phyloP scores from a whole-genome alignment of 2,329 filamentous ascomycete genomes.

The Diplodia mutila region DNA sequence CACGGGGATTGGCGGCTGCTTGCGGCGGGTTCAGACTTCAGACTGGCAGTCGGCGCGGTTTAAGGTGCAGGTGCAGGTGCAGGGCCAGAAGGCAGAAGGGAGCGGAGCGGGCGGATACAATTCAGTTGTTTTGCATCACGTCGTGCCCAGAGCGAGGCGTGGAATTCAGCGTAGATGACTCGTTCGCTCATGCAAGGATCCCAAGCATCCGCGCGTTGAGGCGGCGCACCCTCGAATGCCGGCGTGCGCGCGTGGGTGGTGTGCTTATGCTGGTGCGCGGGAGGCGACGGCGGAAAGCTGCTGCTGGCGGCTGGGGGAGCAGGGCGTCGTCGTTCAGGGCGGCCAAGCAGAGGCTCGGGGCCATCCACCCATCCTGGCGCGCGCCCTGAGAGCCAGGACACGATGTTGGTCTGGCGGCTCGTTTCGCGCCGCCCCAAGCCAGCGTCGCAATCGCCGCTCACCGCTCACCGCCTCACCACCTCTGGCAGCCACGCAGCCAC shows the following conservation, averaged over 20 bases:
- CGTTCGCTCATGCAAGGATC: constrained; percentile 21
- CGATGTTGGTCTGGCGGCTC: constrained; percentile 15
- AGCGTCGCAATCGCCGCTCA: constrained; percentile 6
- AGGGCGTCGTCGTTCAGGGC: constrained; percentile 18
- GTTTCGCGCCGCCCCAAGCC: constrained; percentile 12
- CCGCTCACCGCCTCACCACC: constrained; percentile 7
- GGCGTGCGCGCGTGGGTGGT: not conserved
- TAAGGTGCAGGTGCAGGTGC: not conserved
- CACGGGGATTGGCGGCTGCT: constrained; percentile 21
- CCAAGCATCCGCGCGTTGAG: constrained; percentile 6
- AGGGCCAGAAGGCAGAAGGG: constrained; percentile 13
- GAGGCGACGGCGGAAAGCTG: not conserved
- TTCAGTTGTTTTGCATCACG: constrained; percentile 20
- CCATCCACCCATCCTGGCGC: constrained; percentile 20
- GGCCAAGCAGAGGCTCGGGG: constrained; percentile 8
- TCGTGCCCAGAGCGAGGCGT: constrained; percentile 12
- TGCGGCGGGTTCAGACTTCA: constrained; percentile 1
- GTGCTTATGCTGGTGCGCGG: not conserved
- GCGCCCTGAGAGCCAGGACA: constrained; percentile 19
- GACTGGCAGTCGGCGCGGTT: not conserved
- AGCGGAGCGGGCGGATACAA: constrained; percentile 8
- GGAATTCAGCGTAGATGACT: constrained; percentile 22
- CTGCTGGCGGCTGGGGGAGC: constrained; percentile 4
- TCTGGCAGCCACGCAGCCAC: not conserved
- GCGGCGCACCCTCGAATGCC: constrained; percentile 20